Percentiles rank a stretch among this genome's conserved stretches.
Evolutionary conservation across 495 filamentous ascomycete genomes (phyloP).

Genomic region (Penicillium pancosmium): DNA sequence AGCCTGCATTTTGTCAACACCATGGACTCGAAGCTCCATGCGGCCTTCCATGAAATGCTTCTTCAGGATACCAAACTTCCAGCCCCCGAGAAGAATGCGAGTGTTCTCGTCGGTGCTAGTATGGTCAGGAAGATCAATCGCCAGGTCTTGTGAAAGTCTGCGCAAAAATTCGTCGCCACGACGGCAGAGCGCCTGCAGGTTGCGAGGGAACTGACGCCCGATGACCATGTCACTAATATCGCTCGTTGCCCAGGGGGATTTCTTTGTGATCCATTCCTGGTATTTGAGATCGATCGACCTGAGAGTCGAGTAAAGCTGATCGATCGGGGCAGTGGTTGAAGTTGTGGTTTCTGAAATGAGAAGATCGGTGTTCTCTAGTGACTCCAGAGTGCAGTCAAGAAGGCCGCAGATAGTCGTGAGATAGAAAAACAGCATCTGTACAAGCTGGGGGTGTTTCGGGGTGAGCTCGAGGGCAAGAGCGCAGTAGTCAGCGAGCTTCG

Average conservation of each 20-base stretch:
- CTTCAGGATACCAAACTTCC: conserved; percentile 70
- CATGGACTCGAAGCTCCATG: conserved; percentile 84
- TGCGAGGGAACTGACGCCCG: conserved; percentile 27
- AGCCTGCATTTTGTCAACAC: conserved; percentile 69
- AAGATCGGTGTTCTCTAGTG: not conserved
- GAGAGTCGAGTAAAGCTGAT: conserved; percentile 29
- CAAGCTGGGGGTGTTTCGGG: conserved; percentile 28
- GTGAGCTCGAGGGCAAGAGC: conserved; percentile 29
- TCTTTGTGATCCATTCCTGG: conserved; percentile 41
- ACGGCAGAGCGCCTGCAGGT: conserved; percentile 29
- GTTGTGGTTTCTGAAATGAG: not conserved
- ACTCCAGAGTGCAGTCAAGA: not conserved
- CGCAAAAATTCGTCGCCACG: conserved; percentile 26
- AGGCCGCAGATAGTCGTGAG: not conserved
- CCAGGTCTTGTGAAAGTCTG: conserved; percentile 39
- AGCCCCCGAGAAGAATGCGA: conserved; percentile 58
- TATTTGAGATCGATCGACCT: conserved; percentile 37
- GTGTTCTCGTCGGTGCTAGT: conserved; percentile 29
- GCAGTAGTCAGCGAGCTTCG: conserved; percentile 29
- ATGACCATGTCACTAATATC: conserved; percentile 38
- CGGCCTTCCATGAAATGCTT: conserved; percentile 78
- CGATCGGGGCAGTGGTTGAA: conserved; percentile 21
- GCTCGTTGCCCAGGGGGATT: conserved; percentile 39
- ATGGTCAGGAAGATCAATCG: conserved; percentile 43
- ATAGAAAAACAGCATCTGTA: not conserved